Percentiles rank a stretch among this genome's conserved stretches.
phyloP scores from a whole-genome alignment of 139 green algal species.

The Ettlia oleoabundans region DNA sequence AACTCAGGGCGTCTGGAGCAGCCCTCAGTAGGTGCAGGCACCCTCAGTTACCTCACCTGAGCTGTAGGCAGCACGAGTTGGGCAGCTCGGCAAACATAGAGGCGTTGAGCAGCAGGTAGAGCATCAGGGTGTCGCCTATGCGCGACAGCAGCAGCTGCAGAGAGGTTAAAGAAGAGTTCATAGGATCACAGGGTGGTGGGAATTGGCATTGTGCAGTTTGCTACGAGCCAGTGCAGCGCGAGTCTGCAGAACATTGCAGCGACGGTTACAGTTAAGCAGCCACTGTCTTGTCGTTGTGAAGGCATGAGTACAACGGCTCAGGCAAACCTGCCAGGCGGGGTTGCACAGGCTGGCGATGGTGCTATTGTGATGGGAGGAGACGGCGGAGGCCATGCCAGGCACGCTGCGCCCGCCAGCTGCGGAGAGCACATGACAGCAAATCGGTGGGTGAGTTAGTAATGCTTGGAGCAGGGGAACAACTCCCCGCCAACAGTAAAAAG shows the following conservation, averaged over 20 bases:
- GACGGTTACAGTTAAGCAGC: background rate
- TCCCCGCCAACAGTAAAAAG: background rate
- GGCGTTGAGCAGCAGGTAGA: constrained; percentile 70
- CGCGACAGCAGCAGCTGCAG: constrained; percentile 65
- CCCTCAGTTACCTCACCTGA: constrained; percentile 43
- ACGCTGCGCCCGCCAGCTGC: constrained; percentile 31
- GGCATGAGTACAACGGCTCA: no score
- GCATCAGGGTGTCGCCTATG: constrained; percentile 75
- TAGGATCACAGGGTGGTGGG: background rate
- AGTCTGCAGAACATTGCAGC: background rate
- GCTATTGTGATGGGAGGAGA: constrained; percentile 55
- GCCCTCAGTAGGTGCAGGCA: no score
- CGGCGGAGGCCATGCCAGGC: constrained; percentile 46
- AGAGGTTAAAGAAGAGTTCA: background rate
- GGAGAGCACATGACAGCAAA: no score
- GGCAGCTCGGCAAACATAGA: constrained; percentile 66
- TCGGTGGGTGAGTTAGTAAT: no score
- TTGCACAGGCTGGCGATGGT: constrained; percentile 23
- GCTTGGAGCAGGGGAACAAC: background rate
- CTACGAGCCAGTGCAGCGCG: no score
- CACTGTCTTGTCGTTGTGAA: background rate
- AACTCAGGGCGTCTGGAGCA: no score
- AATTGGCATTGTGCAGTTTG: no score
- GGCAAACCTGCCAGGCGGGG: constrained; percentile 34
- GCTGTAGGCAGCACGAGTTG: constrained; percentile 68